phyloP scores from a whole-genome alignment of 306 rosid species.

The Castanospermum australe region DNA sequence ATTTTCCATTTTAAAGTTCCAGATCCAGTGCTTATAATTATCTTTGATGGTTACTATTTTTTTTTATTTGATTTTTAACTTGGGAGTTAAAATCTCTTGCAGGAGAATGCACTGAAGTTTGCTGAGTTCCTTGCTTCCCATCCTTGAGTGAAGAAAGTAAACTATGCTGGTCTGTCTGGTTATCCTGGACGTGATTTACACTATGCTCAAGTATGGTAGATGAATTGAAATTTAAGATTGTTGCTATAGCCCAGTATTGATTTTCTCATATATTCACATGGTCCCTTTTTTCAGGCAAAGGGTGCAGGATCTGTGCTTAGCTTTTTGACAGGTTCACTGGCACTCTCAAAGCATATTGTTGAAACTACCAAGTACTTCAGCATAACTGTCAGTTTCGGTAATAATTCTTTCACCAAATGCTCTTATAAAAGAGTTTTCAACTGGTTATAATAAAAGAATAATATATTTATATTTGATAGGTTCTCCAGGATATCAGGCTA shows the following conservation, averaged over 20 bases:
- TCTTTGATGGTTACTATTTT: neutral
- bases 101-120: slow-evolving; percentile 24
- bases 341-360: slow-evolving; percentile 66
- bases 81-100: neutral
- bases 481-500: too few relatives aligned
- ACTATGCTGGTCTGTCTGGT: slow-evolving; percentile 72
- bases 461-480: too few relatives aligned
- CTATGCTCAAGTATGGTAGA: slow-evolving; percentile 72
- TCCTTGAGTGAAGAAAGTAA: slow-evolving; percentile 74
- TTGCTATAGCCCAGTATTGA: neutral
- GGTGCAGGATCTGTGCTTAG: slow-evolving; percentile 73
- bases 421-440: neutral
- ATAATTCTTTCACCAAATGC: neutral
- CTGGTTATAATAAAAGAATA: neutral
- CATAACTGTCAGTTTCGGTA: slow-evolving; percentile 72
- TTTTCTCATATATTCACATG: slow-evolving; percentile 15
- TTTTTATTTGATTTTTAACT: neutral
- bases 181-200: slow-evolving; percentile 80
- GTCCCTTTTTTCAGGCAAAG: slow-evolving; percentile 52
- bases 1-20: neutral
- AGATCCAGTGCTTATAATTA: neutral
- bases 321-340: slow-evolving; percentile 60
- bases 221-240: slow-evolving; percentile 8
- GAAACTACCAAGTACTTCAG: slow-evolving; percentile 64
- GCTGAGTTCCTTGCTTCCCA: slow-evolving; percentile 87